A percentile compares a stretch with the other conserved stretches of the same genome.
These are phyloP conservation scores for Metschnikowia amazonensis DNA, from an alignment of 805 yeast species.

Conservation along the genomic window DNA sequence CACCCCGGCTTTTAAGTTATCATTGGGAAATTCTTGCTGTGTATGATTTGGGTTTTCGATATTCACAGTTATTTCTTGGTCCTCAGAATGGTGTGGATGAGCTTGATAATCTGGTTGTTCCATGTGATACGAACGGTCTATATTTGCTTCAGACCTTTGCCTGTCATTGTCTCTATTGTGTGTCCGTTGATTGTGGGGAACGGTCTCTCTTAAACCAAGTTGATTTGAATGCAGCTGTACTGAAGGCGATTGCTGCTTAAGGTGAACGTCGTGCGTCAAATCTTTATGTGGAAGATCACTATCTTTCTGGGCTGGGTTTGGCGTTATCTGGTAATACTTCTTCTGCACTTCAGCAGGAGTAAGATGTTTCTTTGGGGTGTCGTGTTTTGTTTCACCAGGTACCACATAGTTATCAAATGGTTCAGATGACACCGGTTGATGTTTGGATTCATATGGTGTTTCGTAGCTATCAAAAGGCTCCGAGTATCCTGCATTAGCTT, in stretches of 20 bases:
- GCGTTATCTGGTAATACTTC: constrained; percentile 2
- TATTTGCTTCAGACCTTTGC: neutral
- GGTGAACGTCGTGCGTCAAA: neutral
- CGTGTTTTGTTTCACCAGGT: constrained; percentile 14
- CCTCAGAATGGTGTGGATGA: neutral
- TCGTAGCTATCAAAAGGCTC: constrained; percentile 28
- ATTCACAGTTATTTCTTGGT: neutral
- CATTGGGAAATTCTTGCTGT: neutral
- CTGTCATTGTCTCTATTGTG: neutral
- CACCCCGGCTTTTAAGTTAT: neutral
- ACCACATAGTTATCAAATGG: constrained; percentile 27
- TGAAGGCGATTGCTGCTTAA: neutral
- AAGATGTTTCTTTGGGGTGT: neutral
- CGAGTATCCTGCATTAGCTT: constrained; percentile 8
- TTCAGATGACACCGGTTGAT: constrained; percentile 16
- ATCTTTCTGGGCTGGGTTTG: neutral
- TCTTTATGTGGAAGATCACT: neutral
- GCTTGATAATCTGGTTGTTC: neutral
- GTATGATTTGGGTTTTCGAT: neutral
- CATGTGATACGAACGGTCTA: neutral
- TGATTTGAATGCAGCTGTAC: neutral
- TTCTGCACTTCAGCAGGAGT: neutral
- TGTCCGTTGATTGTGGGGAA: neutral
- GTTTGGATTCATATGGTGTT: constrained; percentile 18
- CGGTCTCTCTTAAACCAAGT: neutral